Percentiles rank a stretch among this genome's conserved stretches.
These are phyloP conservation scores for Crithidia bombi DNA, from an alignment of 208 protist genomes.

Conservation along the genomic window DNA sequence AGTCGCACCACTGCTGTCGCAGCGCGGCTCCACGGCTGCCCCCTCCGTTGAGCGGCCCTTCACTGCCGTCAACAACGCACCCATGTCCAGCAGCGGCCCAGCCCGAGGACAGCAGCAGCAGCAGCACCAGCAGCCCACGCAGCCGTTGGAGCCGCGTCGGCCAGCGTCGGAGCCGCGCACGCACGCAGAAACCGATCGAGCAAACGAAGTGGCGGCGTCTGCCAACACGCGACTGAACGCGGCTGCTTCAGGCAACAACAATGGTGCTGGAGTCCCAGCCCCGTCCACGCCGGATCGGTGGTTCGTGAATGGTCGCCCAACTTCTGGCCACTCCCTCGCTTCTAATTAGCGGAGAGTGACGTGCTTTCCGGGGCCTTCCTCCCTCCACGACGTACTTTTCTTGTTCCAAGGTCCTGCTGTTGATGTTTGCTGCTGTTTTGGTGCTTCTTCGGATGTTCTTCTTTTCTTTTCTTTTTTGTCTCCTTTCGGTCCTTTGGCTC, in stretches of 20 bases:
- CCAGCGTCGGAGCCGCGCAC: conserved; percentile 26
- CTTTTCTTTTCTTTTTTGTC: not conserved
- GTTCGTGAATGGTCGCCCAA: conserved; percentile 26
- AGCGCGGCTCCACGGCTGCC: not conserved
- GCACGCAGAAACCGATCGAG: not conserved
- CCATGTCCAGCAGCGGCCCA: not conserved
- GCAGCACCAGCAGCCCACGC: no score
- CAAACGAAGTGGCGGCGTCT: not conserved
- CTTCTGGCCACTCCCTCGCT: conserved; percentile 2
- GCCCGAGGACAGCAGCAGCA: no score
- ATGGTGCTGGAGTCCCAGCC: not conserved
- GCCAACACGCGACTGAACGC: not conserved
- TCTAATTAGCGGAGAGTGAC: not conserved
- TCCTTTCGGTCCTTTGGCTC: not conserved
- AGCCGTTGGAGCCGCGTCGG: conserved; percentile 16
- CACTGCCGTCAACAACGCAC: not conserved
- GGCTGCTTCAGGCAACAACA: conserved; percentile 2
- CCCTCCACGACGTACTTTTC: no score
- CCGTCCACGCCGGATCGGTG: conserved; percentile 12
- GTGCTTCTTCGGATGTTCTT: not conserved
- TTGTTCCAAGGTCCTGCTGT: not conserved
- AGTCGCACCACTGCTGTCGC: not conserved
- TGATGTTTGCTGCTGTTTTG: not conserved
- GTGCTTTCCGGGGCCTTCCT: no score
- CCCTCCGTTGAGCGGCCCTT: not conserved